Conservation (phyloP, 2,329 filamentous ascomycete species). For the Claviceps cyperi region DNA sequence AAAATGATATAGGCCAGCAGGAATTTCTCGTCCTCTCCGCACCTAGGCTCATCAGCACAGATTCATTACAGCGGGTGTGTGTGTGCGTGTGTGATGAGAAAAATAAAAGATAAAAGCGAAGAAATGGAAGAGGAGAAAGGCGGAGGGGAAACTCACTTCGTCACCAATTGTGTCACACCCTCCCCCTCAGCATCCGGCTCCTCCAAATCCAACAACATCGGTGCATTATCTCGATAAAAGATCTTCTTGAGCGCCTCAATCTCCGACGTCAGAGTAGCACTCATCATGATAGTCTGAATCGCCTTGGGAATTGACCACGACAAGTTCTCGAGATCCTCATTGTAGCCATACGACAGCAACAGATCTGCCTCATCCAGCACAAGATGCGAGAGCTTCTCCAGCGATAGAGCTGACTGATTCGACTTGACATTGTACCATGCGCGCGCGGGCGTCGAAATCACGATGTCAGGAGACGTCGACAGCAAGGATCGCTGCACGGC, state of each 20-base stretch:
- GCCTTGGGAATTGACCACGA: conserved; percentile 66
- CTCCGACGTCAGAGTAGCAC: conserved; percentile 78
- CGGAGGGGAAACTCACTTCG: conserved; percentile 40
- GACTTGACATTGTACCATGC: conserved; percentile 65
- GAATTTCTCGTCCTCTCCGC: conserved; percentile 96
- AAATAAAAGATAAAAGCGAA: neutral
- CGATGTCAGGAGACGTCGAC: conserved; percentile 72
- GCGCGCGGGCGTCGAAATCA: conserved; percentile 81
- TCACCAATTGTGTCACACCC: conserved; percentile 72
- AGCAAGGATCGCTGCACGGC: conserved; percentile 78
- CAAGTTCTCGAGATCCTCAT: conserved; percentile 73
- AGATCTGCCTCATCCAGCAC: conserved; percentile 92
- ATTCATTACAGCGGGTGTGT: neutral
- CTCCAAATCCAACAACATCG: conserved; percentile 66
- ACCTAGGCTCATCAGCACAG: conserved; percentile 30
- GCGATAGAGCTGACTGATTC: conserved; percentile 44
- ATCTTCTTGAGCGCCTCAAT: conserved; percentile 72
- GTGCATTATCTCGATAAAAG: conserved; percentile 57
- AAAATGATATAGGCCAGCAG: conserved; percentile 86
- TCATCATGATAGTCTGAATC: conserved; percentile 85
- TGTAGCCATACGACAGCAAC: conserved; percentile 85
- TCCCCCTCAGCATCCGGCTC: conserved; percentile 66
- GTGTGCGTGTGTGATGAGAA: neutral
- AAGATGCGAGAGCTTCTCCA: conserved; percentile 59
- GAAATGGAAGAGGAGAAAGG: neutral